These are phyloP conservation scores for Starmerella cellae DNA, from an alignment of 805 yeast species.

Conservation along the genomic window DNA sequence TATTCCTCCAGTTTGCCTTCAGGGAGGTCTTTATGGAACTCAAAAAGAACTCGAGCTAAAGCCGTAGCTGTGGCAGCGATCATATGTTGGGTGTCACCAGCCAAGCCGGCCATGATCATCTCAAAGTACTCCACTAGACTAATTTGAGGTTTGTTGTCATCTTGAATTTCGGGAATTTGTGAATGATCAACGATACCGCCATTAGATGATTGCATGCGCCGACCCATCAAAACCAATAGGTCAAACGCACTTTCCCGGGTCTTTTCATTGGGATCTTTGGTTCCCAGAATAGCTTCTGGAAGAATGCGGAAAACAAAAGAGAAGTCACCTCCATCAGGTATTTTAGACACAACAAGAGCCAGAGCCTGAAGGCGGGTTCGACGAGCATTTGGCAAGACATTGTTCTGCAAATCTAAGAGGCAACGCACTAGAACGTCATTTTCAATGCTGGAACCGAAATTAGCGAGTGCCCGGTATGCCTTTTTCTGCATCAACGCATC, in stretches of 20 bases:
- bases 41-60: slow-evolving; percentile 71
- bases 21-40: slow-evolving; percentile 58
- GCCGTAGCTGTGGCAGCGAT: slow-evolving; percentile 93
- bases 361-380: slow-evolving; percentile 66
- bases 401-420: slow-evolving; percentile 33
- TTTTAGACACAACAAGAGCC: slow-evolving; percentile 40
- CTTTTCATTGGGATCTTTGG: slow-evolving; percentile 87
- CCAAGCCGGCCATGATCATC: slow-evolving; percentile 91
- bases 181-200: slow-evolving; percentile 50
- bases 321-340: slow-evolving; percentile 49
- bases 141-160: slow-evolving; percentile 53
- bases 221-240: slow-evolving; percentile 66
- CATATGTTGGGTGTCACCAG: slow-evolving; percentile 89
- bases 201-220: slow-evolving; percentile 45
- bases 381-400: slow-evolving; percentile 60
- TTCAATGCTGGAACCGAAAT: slow-evolving; percentile 48
- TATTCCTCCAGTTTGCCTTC: slow-evolving; percentile 54
- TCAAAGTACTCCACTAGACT: slow-evolving; percentile 72
- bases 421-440: slow-evolving; percentile 34
- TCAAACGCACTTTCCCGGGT: slow-evolving; percentile 71
- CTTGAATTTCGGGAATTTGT: slow-evolving; percentile 53
- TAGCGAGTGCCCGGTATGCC: slow-evolving; percentile 56
- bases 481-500: slow-evolving; percentile 70
- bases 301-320: slow-evolving; percentile 68
- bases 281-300: slow-evolving; percentile 78